Percentiles rank a stretch among this genome's conserved stretches.
Conservation (phyloP, 148 eudicot species). For the Rhododendron williamsianum region DNA sequence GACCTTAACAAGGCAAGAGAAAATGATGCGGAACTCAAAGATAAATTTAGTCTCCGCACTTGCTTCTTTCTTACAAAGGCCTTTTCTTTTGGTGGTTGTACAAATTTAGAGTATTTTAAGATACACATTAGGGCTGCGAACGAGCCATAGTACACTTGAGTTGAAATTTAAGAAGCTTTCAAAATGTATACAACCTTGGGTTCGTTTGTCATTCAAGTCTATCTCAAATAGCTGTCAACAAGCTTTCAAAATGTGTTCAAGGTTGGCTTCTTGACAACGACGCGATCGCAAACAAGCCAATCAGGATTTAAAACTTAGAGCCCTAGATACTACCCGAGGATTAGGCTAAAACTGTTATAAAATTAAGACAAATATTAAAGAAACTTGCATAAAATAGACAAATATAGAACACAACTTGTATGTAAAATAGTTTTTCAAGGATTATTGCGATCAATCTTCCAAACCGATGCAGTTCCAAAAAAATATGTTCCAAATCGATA, state of each 20-base stretch:
- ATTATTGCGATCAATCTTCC: too few relatives aligned
- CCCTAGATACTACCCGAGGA: neutral
- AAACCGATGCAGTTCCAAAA: too few relatives aligned
- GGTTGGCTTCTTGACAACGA: neutral
- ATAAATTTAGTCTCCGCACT: neutral
- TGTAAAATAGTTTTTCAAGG: too few relatives aligned
- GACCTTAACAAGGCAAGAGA: neutral
- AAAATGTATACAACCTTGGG: neutral
- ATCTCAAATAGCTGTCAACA: neutral
- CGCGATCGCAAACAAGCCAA: neutral
- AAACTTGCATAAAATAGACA: too few relatives aligned
- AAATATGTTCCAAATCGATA: too few relatives aligned
- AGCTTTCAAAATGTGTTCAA: neutral
- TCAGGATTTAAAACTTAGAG: neutral
- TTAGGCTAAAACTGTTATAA: neutral
- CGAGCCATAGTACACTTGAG: neutral
- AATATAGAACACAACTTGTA: too few relatives aligned
- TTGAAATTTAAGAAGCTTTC: neutral
- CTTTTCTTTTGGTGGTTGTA: neutral
- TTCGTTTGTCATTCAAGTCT: neutral
- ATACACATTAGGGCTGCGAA: neutral
- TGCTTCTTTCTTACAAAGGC: neutral
- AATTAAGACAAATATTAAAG: too few relatives aligned
- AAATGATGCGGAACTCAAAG: neutral
- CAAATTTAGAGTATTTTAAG: neutral